phyloP scores from a whole-genome alignment of 192 early-diverging fungal genomes.

The Coemansia aciculifera region DNA sequence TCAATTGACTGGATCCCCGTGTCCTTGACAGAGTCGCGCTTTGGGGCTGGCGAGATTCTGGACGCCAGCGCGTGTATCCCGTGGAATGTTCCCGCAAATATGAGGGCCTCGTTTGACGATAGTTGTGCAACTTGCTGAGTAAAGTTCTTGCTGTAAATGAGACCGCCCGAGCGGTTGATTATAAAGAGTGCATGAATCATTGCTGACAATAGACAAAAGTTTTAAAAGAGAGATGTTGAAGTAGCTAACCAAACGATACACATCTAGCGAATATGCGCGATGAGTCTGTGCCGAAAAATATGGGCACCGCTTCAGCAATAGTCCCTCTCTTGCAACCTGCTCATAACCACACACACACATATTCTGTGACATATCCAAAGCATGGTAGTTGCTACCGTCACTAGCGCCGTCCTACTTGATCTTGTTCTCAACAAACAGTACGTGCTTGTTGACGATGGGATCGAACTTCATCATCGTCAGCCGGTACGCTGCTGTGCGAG shows the following conservation, averaged over 20 bases:
- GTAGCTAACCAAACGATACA: not conserved
- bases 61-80: constrained; percentile 96
- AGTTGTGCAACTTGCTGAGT: constrained; percentile 78
- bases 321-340: not conserved
- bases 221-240: not conserved
- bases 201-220: not conserved
- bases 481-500: constrained; percentile 73
- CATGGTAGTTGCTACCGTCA: not conserved
- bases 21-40: constrained; percentile 54
- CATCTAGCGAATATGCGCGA: not conserved
- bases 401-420: constrained; percentile 55
- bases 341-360: not conserved
- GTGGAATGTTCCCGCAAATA: constrained; percentile 97
- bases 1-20: constrained; percentile 92
- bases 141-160: constrained; percentile 93
- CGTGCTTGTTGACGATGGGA: constrained; percentile 84
- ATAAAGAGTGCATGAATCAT: constrained; percentile 85
- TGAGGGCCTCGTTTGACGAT: constrained; percentile 93
- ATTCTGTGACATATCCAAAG: not conserved
- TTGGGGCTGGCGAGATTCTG: constrained; percentile 79
- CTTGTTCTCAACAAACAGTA: constrained; percentile 86
- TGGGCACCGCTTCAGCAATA: not conserved
- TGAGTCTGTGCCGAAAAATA: not conserved
- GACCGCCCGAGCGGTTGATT: constrained; percentile 90
- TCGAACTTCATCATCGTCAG: constrained; percentile 93